phyloP scores from a whole-genome alignment of 208 protist genomes.

The Acanthamoeba polyphaga region DNA sequence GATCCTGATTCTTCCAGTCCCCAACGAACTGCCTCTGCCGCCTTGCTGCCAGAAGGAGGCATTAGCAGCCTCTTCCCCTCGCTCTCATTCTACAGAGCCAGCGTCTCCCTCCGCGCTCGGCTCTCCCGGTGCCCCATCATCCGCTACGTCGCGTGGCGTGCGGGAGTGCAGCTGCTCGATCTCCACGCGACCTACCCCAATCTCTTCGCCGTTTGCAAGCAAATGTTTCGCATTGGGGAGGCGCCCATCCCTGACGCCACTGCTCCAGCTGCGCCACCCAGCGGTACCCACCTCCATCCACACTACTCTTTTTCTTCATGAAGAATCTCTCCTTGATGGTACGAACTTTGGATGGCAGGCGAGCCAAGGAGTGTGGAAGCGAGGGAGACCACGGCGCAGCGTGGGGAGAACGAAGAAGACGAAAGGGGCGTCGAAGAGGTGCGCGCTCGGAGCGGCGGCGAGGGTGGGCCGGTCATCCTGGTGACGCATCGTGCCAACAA shows the following conservation, averaged over 20 bases:
- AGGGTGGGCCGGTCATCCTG: background rate
- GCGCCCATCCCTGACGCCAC: too few relatives aligned
- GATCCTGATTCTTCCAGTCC: slow-evolving; percentile 33
- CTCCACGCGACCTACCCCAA: background rate
- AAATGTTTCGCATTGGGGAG: background rate
- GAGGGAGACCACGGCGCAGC: background rate
- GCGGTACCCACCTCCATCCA: background rate
- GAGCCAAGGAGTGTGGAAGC: background rate
- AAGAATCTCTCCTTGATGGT: too few relatives aligned
- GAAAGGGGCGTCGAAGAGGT: background rate
- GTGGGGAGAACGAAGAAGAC: background rate
- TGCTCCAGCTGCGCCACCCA: background rate
- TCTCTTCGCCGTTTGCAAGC: slow-evolving; percentile 21
- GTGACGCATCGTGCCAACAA: slow-evolving; percentile 13
- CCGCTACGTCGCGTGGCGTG: too few relatives aligned
- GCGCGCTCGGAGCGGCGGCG: background rate
- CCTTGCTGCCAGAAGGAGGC: slow-evolving; percentile 12
- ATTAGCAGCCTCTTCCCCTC: background rate
- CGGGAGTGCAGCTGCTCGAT: slow-evolving; percentile 37
- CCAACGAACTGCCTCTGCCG: background rate
- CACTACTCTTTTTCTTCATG: too few relatives aligned
- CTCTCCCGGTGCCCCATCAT: background rate
- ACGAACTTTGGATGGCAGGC: too few relatives aligned
- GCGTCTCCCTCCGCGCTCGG: background rate
- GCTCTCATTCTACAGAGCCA: background rate